These are phyloP conservation scores for Phytophthora chlamydospora DNA, from an alignment of 352 stramenopile genomes.

Conservation along the genomic window DNA sequence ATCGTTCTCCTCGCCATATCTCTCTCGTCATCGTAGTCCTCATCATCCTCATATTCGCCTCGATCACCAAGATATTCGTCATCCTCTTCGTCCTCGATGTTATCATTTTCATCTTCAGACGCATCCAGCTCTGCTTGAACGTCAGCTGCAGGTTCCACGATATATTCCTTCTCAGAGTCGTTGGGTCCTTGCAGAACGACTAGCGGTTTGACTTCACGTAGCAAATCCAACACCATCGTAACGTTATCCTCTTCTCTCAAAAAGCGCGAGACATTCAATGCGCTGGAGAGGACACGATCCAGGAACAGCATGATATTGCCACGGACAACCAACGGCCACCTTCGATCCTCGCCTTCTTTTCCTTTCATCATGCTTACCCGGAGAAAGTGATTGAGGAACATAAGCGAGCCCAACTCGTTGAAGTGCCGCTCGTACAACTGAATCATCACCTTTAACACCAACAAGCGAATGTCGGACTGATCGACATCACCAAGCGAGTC, in stretches of 20 bases:
- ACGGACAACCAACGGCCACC: conserved; percentile 78
- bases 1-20: conserved; percentile 64
- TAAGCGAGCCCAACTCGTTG: conserved; percentile 71
- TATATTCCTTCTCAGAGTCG: conserved; percentile 76
- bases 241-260: conserved; percentile 77
- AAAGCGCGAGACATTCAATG: conserved; percentile 81
- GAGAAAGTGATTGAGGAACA: conserved; percentile 86
- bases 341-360: conserved; percentile 45
- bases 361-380: conserved; percentile 78
- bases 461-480: conserved; percentile 73
- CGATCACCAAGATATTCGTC: conserved; percentile 50
- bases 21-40: conserved; percentile 43
- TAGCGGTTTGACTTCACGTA: conserved; percentile 80
- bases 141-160: conserved; percentile 58
- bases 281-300: conserved; percentile 80
- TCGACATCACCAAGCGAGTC: conserved; percentile 51
- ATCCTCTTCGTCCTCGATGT: conserved; percentile 39
- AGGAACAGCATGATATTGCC: conserved; percentile 87
- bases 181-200: conserved; percentile 69
- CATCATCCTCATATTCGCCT: conserved; percentile 43
- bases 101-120: conserved; percentile 58
- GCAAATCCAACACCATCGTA: conserved; percentile 74
- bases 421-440: conserved; percentile 86
- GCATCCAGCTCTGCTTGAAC: conserved; percentile 63
- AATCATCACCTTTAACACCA: conserved; percentile 90